Conservation (phyloP, 2,329 filamentous ascomycete genomes). For the Thelonectria olida region DNA sequence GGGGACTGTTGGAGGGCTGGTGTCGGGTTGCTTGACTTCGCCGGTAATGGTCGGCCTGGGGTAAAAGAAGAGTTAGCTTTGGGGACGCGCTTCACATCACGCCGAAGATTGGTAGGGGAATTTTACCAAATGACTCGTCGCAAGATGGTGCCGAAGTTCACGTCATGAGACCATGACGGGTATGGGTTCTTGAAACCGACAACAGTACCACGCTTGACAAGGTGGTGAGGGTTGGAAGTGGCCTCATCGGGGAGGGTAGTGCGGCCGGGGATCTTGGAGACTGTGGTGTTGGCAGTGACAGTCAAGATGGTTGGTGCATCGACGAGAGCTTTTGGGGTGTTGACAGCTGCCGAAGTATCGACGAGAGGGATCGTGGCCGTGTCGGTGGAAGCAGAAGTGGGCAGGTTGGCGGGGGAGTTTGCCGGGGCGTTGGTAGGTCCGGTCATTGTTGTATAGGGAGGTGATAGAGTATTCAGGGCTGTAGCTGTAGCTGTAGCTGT, state of each 20-base stretch:
- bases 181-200: conserved; percentile 61
- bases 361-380: neutral
- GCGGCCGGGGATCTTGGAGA: conserved; percentile 47
- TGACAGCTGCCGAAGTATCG: neutral
- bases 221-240: conserved; percentile 57
- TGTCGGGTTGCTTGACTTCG: conserved; percentile 62
- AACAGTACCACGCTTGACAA: conserved; percentile 51
- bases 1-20: conserved; percentile 70
- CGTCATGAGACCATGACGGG: conserved; percentile 51
- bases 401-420: conserved; percentile 8
- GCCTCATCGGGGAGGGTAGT: conserved; percentile 53
- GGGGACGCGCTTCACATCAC: neutral
- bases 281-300: conserved; percentile 33
- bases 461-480: neutral
- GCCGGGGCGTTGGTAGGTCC: conserved; percentile 11
- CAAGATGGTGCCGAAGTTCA: conserved; percentile 36
- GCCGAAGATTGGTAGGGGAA: neutral
- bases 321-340: neutral
- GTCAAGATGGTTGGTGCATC: conserved; percentile 25
- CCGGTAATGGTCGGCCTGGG: conserved; percentile 52
- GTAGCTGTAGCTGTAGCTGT: conserved; percentile 7
- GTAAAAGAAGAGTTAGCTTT: conserved; percentile 17
- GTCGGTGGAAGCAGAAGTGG: conserved; percentile 2
- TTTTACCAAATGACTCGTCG: conserved; percentile 48
- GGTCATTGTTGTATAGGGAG: conserved; percentile 12